Conservation (phyloP, 2,329 filamentous ascomycete genomes). For the Fusarium continuum region DNA sequence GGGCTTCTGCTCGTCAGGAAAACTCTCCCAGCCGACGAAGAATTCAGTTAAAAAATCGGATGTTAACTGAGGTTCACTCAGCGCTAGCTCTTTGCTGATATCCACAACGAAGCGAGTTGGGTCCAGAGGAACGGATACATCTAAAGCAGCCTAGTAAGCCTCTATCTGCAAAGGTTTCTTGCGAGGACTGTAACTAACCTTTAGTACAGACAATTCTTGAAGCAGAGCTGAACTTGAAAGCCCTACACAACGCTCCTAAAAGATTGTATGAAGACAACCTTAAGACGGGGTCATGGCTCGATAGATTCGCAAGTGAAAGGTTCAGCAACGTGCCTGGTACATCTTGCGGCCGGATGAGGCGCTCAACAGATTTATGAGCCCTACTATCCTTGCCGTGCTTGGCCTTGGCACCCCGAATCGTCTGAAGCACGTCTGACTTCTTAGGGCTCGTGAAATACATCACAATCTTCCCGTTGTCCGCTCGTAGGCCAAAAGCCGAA, state of each 20-base stretch:
- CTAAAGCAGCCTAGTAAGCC: conserved; percentile 47
- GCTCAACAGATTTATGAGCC: conserved; percentile 68
- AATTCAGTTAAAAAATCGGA: conserved; percentile 77
- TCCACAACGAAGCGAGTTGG: conserved; percentile 71
- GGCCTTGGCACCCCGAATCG: conserved; percentile 69
- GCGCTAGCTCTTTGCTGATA: conserved; percentile 70
- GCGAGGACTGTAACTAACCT: conserved; percentile 53
- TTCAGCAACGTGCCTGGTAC: conserved; percentile 75
- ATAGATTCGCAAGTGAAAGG: conserved; percentile 72
- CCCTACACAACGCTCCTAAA: conserved; percentile 71
- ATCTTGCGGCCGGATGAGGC: conserved; percentile 74
- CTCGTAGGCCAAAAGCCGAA: conserved; percentile 71
- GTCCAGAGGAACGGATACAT: conserved; percentile 70
- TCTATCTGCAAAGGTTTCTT: background rate
- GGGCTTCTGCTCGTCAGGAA: conserved; percentile 72
- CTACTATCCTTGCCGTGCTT: conserved; percentile 72
- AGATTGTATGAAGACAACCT: conserved; percentile 74
- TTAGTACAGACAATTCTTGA: conserved; percentile 69
- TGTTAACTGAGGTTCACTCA: conserved; percentile 72
- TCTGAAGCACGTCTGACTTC: conserved; percentile 70
- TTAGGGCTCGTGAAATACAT: conserved; percentile 77
- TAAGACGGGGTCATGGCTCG: conserved; percentile 67
- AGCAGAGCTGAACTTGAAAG: conserved; percentile 72
- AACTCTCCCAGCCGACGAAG: conserved; percentile 76
- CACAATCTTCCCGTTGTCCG: conserved; percentile 74